Conservation (phyloP, 352 stramenopile genomes). For the Phytopythium aichiense region DNA sequence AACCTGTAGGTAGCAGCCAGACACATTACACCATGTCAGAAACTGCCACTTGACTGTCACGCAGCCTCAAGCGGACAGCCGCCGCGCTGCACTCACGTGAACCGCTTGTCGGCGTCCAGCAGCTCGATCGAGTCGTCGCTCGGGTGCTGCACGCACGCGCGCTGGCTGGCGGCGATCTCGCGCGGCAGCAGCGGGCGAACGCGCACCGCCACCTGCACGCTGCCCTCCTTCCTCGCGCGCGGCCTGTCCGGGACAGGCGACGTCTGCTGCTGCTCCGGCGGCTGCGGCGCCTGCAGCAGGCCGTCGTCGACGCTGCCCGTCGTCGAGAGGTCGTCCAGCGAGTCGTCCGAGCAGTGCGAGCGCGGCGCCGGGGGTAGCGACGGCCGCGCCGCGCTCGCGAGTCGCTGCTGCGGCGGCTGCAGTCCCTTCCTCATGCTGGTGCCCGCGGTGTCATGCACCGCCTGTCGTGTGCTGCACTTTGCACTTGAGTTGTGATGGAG, state of each 20-base stretch:
- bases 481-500: not conserved
- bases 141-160: constrained; percentile 37
- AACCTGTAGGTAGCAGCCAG: constrained; percentile 32
- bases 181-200: constrained; percentile 76
- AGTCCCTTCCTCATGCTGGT: constrained; percentile 7
- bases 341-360: constrained; percentile 19
- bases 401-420: not conserved
- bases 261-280: constrained; percentile 7
- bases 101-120: constrained; percentile 38
- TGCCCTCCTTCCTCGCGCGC: constrained; percentile 45
- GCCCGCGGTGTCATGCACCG: not conserved
- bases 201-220: constrained; percentile 72
- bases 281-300: constrained; percentile 12
- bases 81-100: constrained; percentile 40
- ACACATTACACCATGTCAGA: not conserved
- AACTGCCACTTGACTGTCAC: not conserved
- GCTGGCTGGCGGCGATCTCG: constrained; percentile 52
- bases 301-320: constrained; percentile 13
- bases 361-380: constrained; percentile 4
- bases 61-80: not conserved
- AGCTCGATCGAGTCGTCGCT: constrained; percentile 36
- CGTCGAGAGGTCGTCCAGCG: constrained; percentile 12
- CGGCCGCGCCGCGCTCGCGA: not conserved
- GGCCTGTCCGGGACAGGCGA: not conserved
- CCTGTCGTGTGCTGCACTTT: not conserved